Evolutionary conservation across 176 grass and related monocot genomes (phyloP).

Genomic region (bread wheat (Triticum aestivum)): DNA sequence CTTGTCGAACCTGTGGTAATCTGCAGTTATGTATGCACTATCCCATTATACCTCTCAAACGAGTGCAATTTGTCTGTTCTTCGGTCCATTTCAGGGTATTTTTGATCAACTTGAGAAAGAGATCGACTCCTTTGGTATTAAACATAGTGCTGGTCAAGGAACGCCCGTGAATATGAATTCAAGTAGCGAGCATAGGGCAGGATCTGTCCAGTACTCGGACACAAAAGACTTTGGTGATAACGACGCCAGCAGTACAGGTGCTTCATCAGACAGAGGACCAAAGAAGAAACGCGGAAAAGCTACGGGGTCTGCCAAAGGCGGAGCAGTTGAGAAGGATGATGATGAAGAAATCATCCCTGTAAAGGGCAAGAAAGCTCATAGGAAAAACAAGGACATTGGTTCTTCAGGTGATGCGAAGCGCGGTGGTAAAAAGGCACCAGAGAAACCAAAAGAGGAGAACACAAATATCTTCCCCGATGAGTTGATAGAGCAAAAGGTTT

Average conservation of each 20-base stretch:
- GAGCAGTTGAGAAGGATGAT: slow-evolving; percentile 67
- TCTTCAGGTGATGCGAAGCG: slow-evolving; percentile 55
- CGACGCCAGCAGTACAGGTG: slow-evolving; percentile 46
- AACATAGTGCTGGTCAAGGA: slow-evolving; percentile 47
- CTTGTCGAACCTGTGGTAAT: not conserved
- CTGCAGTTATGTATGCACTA: not conserved
- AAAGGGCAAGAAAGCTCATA: slow-evolving; percentile 85
- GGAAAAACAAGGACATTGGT: slow-evolving; percentile 76
- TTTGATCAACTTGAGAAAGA: slow-evolving; percentile 85
- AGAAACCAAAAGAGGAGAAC: slow-evolving; percentile 77
- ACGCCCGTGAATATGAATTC: slow-evolving; percentile 22
- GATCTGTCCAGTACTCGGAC: slow-evolving; percentile 47
- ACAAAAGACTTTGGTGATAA: slow-evolving; percentile 72
- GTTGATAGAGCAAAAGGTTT: slow-evolving; percentile 79
- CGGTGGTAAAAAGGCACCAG: slow-evolving; percentile 58
- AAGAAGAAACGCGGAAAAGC: slow-evolving; percentile 93
- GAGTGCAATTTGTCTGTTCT: not conserved
- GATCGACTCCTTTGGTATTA: slow-evolving; percentile 65
- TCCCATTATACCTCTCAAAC: slow-evolving; percentile 2
- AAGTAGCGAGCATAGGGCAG: slow-evolving; percentile 38
- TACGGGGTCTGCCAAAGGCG: slow-evolving; percentile 52
- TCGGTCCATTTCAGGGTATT: slow-evolving; percentile 54
- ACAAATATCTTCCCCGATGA: slow-evolving; percentile 70
- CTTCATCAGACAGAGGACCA: slow-evolving; percentile 63
- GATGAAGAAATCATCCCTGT: slow-evolving; percentile 73